Base-by-base conservation (phyloP, 2,329 filamentous ascomycete species). In the Orbilia javanica region DNA sequence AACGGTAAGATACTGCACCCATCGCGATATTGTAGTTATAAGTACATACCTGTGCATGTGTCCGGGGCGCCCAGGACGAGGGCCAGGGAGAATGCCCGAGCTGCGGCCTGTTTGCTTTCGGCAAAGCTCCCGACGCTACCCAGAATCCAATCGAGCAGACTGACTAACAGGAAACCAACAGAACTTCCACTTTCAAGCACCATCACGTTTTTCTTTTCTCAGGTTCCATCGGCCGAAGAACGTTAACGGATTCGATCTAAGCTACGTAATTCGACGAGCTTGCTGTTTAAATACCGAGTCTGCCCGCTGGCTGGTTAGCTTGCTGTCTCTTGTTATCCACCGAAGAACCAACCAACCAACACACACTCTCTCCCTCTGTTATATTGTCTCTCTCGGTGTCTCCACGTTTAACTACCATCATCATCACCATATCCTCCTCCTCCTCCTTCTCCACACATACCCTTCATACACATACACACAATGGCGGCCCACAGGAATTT, bases 71-170 rank as follows among this genome's bases (percentile, higher is more conserved):
- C n/a, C 18, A 48, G 18, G 2, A n/a, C 39, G 11, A 15, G 44
- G 4, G 4, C 20, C 7, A n/a, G 52, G 60, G 48, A 39, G 27
- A 42, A 25, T 44, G 31, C 69, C 63, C 71, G 71, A 57, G 50
- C 71, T 42, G 71, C 73, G 73, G 73, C 73, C 73, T 76, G 65
- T 53, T 62, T 57, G 73, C 66, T 66, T 44, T 77, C 73, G 73
- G 73, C 66, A 57, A 65, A 68, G 73, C 73, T 71, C 73, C 73
- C 73, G 73, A 77, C 62, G 73, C 66, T 67, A 77, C 62, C 73
- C 66, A 22, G 36, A 39, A 44, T 42, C 42, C 27, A 34, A 20
- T 36, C 10, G 7, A 48, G 8, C 46, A 20, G 15, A 11, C 8
- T 42, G 22, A 34, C 34, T 42, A 34, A 48, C 62, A 46, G 62